These are phyloP conservation scores for Silene coronaria DNA, from an alignment of 179 eudicot species.

Conservation along the genomic window DNA sequence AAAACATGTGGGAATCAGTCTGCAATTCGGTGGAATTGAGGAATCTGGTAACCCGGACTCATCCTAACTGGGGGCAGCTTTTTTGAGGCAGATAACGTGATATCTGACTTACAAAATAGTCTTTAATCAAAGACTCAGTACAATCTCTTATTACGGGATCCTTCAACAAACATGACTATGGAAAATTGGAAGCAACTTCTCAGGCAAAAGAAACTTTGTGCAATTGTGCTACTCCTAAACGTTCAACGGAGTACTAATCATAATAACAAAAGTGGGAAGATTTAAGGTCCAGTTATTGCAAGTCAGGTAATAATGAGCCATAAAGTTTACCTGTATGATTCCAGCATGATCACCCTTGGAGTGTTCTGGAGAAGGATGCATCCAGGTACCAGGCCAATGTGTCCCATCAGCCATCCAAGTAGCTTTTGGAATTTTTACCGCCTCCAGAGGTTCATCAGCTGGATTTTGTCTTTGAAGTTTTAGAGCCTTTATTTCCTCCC, in stretches of 20 bases:
- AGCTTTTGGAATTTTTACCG: slow-evolving; percentile 68
- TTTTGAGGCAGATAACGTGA: not conserved
- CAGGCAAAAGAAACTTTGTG: not conserved
- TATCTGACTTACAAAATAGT: not conserved
- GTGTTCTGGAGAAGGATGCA: slow-evolving; percentile 58
- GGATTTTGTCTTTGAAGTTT: slow-evolving; percentile 59
- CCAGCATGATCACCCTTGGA: slow-evolving; percentile 89
- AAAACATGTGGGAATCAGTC: not conserved
- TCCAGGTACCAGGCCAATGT: slow-evolving; percentile 97
- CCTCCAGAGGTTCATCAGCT: slow-evolving; percentile 54
- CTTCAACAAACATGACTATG: not conserved
- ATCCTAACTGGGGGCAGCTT: not conserved
- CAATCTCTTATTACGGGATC: not conserved
- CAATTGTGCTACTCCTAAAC: not conserved
- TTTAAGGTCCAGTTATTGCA: slow-evolving; percentile 1
- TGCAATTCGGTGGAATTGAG: not conserved
- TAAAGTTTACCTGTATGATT: slow-evolving; percentile 64
- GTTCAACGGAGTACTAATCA: not conserved
- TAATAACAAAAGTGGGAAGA: not conserved
- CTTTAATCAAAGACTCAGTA: not conserved
- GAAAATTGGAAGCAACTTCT: not conserved
- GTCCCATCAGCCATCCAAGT: slow-evolving; percentile 99
- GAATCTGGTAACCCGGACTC: not conserved
- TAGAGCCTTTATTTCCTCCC: slow-evolving; percentile 72
- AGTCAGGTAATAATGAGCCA: slow-evolving; percentile 4